Conservation (phyloP, 1,139 yeast species). For the Yamadazyma spencermartinsiae region DNA sequence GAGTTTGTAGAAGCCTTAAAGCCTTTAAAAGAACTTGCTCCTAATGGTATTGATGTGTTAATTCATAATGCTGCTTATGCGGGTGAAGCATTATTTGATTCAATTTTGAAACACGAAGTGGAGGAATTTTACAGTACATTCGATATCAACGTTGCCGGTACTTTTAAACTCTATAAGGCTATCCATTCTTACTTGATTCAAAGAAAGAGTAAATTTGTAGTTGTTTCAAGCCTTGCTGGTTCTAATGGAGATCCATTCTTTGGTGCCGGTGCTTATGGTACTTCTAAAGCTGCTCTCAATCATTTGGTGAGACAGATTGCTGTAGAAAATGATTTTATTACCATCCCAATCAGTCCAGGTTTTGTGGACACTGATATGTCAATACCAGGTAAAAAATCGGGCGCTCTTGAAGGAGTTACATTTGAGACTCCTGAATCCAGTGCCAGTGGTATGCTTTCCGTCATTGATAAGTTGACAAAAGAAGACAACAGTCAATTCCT, state of each 20-base stretch:
- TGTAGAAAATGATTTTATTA: conserved; percentile 1
- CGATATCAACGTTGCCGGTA: too few relatives aligned
- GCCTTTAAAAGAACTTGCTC: conserved; percentile 1
- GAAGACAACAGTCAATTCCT: background rate
- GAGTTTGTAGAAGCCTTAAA: conserved; percentile 6
- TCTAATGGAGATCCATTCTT: too few relatives aligned
- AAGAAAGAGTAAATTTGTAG: too few relatives aligned
- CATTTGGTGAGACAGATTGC: conserved; percentile 7
- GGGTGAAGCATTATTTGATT: background rate
- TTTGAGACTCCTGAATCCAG: background rate
- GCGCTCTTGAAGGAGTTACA: background rate
- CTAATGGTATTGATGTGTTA: conserved; percentile 1
- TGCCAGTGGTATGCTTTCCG: background rate
- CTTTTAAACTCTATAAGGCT: too few relatives aligned
- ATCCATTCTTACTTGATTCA: too few relatives aligned
- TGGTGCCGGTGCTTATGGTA: conserved; percentile 7
- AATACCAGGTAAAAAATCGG: background rate
- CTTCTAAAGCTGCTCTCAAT: conserved; percentile 9
- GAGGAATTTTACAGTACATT: background rate
- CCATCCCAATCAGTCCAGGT: conserved; percentile 4
- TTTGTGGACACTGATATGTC: conserved; percentile 4
- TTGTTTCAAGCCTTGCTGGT: too few relatives aligned
- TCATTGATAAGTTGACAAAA: background rate
- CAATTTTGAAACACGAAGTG: background rate
- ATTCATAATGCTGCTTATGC: conserved; percentile 3